Base-by-base conservation (phyloP, 345 rosid genomes). In the Rhizophora mangle region DNA sequence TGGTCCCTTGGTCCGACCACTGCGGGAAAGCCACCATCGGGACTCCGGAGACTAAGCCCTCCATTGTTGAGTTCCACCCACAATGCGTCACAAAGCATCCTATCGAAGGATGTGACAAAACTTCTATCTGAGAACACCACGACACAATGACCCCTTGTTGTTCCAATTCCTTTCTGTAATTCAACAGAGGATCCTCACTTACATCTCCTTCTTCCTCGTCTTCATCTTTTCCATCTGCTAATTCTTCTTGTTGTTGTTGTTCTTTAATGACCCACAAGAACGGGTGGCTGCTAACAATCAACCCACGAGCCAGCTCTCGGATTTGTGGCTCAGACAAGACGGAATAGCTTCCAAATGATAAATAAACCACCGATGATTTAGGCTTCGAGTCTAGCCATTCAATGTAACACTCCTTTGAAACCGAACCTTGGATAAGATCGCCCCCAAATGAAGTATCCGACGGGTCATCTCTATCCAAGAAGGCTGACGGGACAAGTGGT, bases 231-330 rank as follows among this genome's bases (percentile, higher is more conserved):
- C 63, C 72, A 9, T 26, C 36, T 19, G 30, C 60, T 22, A 60
- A 47, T 43, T 43, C 19, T 10, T 37, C 11, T 22, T 22, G 10
- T 55, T 21, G 10, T 55, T 21, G 29, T 55, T 55, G 13, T 55
- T 55, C 57, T 43, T 84, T 84, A 20, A 84, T 62, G n/a, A 83
- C 85, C 91, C 92, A 87, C 73, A 88, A 22, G 77, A 89, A 87
- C 3, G 89, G 81, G 8, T 77, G 73, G 16, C 69, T 67, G 6
- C 63, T 68, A 4, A 51, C 66, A 0, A 85, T 22, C 70, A 88
- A 63, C 19, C 80, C 90, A 1, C 75, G 65, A 0, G 80, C 84
- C 0, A 84, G 67, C 75, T 86, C 91, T 53, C 78, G 81, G n/a
- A 79, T 55, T 73, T 90, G 96, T 32, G 55, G 60, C 73, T 80